Evolutionary conservation across 2,329 filamentous ascomycete genomes (phyloP).

Genomic region (Fusarium cyanostomum): DNA sequence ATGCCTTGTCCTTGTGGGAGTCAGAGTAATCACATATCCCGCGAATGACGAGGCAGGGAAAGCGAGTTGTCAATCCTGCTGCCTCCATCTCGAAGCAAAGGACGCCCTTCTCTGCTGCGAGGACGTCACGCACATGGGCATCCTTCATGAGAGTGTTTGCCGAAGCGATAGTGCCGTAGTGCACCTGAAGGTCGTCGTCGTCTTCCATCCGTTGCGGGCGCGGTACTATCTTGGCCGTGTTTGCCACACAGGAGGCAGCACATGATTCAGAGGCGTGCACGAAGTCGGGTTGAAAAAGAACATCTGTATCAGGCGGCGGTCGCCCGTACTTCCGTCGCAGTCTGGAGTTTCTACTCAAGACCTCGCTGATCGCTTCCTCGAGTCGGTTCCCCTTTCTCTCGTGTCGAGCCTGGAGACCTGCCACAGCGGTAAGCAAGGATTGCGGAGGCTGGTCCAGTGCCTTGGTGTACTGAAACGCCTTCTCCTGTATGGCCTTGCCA

Average conservation of each 20-base stretch:
- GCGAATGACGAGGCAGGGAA: conserved; percentile 49
- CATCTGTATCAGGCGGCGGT: background rate
- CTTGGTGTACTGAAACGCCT: background rate
- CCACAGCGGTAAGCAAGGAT: background rate
- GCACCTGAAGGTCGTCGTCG: background rate
- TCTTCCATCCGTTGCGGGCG: background rate
- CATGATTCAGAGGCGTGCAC: background rate
- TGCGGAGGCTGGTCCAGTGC: background rate
- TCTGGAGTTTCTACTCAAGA: background rate
- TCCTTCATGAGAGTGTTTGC: conserved; percentile 50
- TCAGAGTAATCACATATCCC: conserved; percentile 54
- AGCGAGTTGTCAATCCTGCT: conserved; percentile 36
- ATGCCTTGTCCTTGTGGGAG: conserved; percentile 50
- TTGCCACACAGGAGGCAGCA: background rate
- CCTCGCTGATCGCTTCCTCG: background rate
- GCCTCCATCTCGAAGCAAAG: conserved; percentile 45
- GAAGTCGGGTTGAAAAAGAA: background rate
- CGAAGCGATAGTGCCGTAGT: conserved; percentile 35
- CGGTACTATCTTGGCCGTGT: background rate
- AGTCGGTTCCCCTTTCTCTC: background rate
- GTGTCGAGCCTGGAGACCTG: background rate
- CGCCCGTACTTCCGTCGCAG: background rate
- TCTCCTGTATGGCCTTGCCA: background rate
- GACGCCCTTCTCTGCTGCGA: conserved; percentile 25
- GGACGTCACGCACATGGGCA: conserved; percentile 44